phyloP scores from a whole-genome alignment of 2,329 filamentous ascomycete genomes.

The Xylaria sp. region DNA sequence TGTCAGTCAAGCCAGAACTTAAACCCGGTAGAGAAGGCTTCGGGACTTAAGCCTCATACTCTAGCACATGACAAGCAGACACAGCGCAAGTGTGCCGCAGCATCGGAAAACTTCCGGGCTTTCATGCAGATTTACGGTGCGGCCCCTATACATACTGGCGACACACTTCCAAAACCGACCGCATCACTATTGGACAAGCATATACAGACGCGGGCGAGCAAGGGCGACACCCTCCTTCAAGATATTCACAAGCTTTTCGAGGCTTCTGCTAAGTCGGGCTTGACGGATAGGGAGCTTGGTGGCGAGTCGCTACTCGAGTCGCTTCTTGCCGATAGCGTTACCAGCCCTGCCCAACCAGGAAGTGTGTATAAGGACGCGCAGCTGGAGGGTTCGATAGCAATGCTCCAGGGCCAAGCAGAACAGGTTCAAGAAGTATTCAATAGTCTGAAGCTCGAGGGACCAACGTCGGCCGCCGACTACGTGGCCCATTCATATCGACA shows the following conservation, averaged over 20 bases:
- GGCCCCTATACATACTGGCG: conserved; percentile 35
- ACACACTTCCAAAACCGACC: conserved; percentile 21
- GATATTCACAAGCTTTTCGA: conserved; percentile 46
- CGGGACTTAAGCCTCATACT: neutral
- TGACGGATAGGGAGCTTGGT: conserved; percentile 42
- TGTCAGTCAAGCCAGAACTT: conserved; percentile 6
- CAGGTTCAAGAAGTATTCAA: conserved; percentile 40
- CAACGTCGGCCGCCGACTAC: conserved; percentile 39
- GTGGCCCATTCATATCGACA: conserved; percentile 40
- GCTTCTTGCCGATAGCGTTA: conserved; percentile 42
- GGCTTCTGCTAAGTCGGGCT: conserved; percentile 37
- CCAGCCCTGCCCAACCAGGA: conserved; percentile 30
- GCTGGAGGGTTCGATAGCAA: conserved; percentile 45
- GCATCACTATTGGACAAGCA: conserved; percentile 40
- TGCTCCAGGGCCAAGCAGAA: conserved; percentile 41
- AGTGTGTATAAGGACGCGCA: conserved; percentile 44
- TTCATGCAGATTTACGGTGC: conserved; percentile 44
- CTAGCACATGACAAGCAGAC: conserved; percentile 2
- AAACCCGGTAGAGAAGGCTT: neutral
- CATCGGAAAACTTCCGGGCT: conserved; percentile 35
- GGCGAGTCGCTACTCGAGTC: conserved; percentile 42
- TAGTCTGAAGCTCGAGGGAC: conserved; percentile 36
- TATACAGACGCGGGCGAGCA: conserved; percentile 41
- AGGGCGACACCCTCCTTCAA: conserved; percentile 41
- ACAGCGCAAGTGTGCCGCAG: conserved; percentile 17